Base-by-base conservation (phyloP, 805 yeast species). In the Schwanniomyces sp. region DNA sequence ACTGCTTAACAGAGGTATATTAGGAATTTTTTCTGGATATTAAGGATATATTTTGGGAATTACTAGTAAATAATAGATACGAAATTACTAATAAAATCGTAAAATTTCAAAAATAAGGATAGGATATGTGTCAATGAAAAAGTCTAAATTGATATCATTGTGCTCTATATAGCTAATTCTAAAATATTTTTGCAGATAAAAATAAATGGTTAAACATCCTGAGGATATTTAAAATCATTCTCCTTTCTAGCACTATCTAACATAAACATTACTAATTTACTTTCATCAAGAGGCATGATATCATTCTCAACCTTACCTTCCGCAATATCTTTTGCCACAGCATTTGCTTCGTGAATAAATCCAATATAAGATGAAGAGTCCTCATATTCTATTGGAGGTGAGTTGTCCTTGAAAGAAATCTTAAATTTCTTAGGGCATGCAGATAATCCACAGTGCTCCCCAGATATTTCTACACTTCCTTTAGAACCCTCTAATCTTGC, bases 321-420 rank as follows among this genome's bases (percentile, higher is more conserved):
- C 5, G 56, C 45, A 36, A 81, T 63, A 45, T 74, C 78, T 41
- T 68, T 60, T 3, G 81, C 84, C 27, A 73, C 74, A 4, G 78
- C 82, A 53, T 79, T 75, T 1, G 84, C 84, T 62, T 81, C 85
- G 59, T 74, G 75, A 53, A 76, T 76, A 58, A 80, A 75, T 0
- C 86, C 86, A 41, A 65, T 59, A 40, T 69, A 74, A 3, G 70
- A 73, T 7, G 67, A 59, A 21, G 65, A 59, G 45, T 70, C 74
- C 34, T 66, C 60, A 46, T 61, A 61, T 21, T 59, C 71, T 30
- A 62, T 52, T 1, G 58, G 51, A 26, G 54, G 52, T 5, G 57
- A 48, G 1, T 47, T 52, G 43, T 71, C 72, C 24, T 54, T 52
- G 55, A 65, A 66, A 26, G 61, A 62, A 41, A 75, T 64, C 40